A percentile compares a stretch with the other conserved stretches of the same genome.
Conservation (phyloP, 768 basidiomycete species). For the Tricholomella constricta region DNA sequence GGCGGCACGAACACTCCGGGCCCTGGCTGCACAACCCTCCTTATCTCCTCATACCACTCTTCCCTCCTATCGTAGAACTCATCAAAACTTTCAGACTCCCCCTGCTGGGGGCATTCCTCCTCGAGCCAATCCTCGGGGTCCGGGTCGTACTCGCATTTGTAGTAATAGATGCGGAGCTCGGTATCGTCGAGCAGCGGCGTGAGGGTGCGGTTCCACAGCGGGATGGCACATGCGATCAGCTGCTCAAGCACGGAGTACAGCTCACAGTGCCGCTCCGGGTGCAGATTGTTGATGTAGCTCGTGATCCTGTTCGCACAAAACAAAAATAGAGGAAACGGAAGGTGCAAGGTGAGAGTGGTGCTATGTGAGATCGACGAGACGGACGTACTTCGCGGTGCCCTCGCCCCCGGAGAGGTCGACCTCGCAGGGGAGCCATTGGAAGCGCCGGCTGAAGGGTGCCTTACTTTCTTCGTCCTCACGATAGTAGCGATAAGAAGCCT, state of each 20-base stretch:
- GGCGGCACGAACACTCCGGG: slow-evolving; percentile 17
- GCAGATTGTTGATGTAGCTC: slow-evolving; percentile 46
- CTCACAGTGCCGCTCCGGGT: slow-evolving; percentile 26
- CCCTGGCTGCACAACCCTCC: slow-evolving; percentile 21
- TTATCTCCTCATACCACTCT: slow-evolving; percentile 14
- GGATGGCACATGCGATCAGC: slow-evolving; percentile 29
- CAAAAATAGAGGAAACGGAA: too few relatives aligned
- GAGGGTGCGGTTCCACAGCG: slow-evolving; percentile 32
- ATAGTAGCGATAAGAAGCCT: not conserved
- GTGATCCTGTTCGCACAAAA: slow-evolving; percentile 29
- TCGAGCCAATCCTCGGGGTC: slow-evolving; percentile 15
- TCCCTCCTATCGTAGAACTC: slow-evolving; percentile 15
- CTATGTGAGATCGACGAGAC: not conserved
- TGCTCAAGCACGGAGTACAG: slow-evolving; percentile 30
- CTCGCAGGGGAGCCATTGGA: slow-evolving; percentile 30
- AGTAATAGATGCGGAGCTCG: too few relatives aligned
- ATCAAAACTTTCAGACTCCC: slow-evolving; percentile 19
- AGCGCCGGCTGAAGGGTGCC: not conserved
- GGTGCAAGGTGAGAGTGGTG: not conserved
- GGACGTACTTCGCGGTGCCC: slow-evolving; percentile 20
- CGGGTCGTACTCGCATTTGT: slow-evolving; percentile 21
- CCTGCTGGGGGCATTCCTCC: slow-evolving; percentile 19
- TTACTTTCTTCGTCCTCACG: too few relatives aligned
- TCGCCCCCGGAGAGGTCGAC: slow-evolving; percentile 24
- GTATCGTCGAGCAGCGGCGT: too few relatives aligned